These are phyloP conservation scores for Coleophoma eucalyptorum DNA, from an alignment of 2,329 filamentous ascomycete species.

Conservation along the genomic window DNA sequence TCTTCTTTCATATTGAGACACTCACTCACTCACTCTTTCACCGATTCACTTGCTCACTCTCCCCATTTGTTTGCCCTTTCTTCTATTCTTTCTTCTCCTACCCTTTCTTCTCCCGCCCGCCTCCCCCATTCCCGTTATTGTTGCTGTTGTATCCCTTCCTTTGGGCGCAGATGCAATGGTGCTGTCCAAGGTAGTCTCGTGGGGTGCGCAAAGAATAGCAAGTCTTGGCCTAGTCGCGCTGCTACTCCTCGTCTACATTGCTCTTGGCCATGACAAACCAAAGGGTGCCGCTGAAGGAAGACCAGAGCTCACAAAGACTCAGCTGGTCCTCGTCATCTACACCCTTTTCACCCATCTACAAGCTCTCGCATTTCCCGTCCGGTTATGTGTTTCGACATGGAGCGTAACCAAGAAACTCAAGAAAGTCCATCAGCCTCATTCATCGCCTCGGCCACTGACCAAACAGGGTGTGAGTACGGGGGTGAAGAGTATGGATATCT, in stretches of 20 bases:
- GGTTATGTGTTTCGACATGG: slow-evolving; percentile 58
- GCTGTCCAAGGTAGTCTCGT: slow-evolving; percentile 3
- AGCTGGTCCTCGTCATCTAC: slow-evolving; percentile 55
- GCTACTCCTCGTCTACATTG: slow-evolving; percentile 8
- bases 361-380: slow-evolving; percentile 59
- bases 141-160: too few relatives aligned
- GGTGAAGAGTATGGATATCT: neutral
- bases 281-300: neutral
- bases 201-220: slow-evolving; percentile 10
- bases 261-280: slow-evolving; percentile 8
- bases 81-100: too few relatives aligned
- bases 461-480: too few relatives aligned
- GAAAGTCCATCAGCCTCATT: neutral
- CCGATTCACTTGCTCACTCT: too few relatives aligned
- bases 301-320: slow-evolving; percentile 1
- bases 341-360: slow-evolving; percentile 61
- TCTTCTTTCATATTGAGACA: too few relatives aligned
- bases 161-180: neutral
- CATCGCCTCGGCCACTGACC: too few relatives aligned
- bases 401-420: slow-evolving; percentile 49
- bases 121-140: too few relatives aligned
- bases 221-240: slow-evolving; percentile 9
- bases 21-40: too few relatives aligned
- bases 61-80: too few relatives aligned
- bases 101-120: too few relatives aligned